Conservation (phyloP, 2,329 filamentous ascomycete species). For the Stachybotrys chlorohalonatus region DNA sequence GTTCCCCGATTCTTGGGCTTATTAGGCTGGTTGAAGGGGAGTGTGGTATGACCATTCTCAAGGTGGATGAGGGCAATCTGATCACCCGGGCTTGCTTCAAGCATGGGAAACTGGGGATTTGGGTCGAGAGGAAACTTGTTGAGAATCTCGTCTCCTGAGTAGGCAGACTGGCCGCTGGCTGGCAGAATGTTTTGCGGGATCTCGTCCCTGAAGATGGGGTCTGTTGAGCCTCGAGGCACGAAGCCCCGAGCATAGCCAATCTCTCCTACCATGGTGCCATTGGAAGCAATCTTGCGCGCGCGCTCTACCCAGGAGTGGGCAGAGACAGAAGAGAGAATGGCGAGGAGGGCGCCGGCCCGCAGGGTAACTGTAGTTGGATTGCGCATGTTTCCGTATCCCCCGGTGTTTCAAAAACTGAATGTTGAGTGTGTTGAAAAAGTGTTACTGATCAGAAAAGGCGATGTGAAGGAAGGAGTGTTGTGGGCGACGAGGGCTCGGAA, state of each 20-base stretch:
- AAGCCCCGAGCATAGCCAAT: conserved; percentile 71
- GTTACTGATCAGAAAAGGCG: not conserved
- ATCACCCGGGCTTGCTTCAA: conserved; percentile 52
- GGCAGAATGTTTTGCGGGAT: conserved; percentile 58
- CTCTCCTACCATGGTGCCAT: conserved; percentile 63
- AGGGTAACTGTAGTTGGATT: conserved; percentile 7
- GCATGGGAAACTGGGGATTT: conserved; percentile 48
- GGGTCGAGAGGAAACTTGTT: conserved; percentile 24
- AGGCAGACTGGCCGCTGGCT: conserved; percentile 49
- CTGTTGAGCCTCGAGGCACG: conserved; percentile 39
- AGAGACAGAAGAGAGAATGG: conserved; percentile 17
- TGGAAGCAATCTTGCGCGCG: conserved; percentile 58
- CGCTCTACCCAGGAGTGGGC: conserved; percentile 82
- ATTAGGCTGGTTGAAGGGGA: conserved; percentile 42
- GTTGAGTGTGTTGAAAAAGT: not conserved
- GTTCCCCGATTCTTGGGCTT: conserved; percentile 60
- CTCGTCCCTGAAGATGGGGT: conserved; percentile 46
- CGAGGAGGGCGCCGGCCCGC: conserved; percentile 15
- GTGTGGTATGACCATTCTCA: conserved; percentile 69
- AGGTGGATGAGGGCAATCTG: conserved; percentile 58
- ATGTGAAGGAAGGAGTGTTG: not conserved
- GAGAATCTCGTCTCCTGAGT: conserved; percentile 49
- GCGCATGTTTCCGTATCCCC: conserved; percentile 3
- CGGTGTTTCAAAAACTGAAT: not conserved
- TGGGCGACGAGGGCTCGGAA: not conserved